These are phyloP conservation scores for Bryoglossum gracile DNA, from an alignment of 495 filamentous ascomycete species.

Conservation along the genomic window DNA sequence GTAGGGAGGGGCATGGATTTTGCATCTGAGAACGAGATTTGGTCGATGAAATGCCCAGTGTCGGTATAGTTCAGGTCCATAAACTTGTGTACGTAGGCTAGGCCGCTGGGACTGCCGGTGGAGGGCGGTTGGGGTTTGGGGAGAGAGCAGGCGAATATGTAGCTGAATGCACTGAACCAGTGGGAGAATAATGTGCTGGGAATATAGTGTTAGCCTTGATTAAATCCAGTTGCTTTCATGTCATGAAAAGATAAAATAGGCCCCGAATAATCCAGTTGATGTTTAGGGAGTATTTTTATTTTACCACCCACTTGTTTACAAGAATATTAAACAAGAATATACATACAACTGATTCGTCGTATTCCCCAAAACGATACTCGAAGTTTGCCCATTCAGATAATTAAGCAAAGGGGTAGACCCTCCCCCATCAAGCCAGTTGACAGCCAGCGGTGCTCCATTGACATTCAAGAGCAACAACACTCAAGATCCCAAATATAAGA, in stretches of 20 bases:
- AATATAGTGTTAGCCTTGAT: too few species aligned
- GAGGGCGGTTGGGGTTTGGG: conserved; percentile 6
- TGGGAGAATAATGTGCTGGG: conserved; percentile 22
- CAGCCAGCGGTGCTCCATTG: conserved; percentile 19
- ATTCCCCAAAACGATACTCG: conserved; percentile 7
- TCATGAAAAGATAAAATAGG: too few species aligned
- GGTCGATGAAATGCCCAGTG: conserved; percentile 22
- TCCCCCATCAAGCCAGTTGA: conserved; percentile 24
- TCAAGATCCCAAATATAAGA: too few species aligned
- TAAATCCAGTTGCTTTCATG: too few species aligned
- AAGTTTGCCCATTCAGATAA: conserved; percentile 11
- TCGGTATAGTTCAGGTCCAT: conserved; percentile 24
- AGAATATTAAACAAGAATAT: too few species aligned
- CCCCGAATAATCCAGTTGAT: too few species aligned
- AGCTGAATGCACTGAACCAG: conserved; percentile 17
- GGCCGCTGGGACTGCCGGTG: conserved; percentile 5
- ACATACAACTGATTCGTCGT: too few species aligned
- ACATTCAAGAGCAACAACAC: too few species aligned
- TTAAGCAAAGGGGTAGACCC: conserved; percentile 10
- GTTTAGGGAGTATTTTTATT: too few species aligned
- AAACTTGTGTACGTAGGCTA: conserved; percentile 22
- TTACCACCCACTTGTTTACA: too few species aligned
- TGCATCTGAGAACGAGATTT: too few species aligned
- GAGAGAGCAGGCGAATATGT: conserved; percentile 18
- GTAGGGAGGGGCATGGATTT: too few species aligned